Percentiles rank a stretch among this genome's conserved stretches.
Evolutionary conservation across 2,329 filamentous ascomycete genomes (phyloP).

Genomic region (Phoma sp.): DNA sequence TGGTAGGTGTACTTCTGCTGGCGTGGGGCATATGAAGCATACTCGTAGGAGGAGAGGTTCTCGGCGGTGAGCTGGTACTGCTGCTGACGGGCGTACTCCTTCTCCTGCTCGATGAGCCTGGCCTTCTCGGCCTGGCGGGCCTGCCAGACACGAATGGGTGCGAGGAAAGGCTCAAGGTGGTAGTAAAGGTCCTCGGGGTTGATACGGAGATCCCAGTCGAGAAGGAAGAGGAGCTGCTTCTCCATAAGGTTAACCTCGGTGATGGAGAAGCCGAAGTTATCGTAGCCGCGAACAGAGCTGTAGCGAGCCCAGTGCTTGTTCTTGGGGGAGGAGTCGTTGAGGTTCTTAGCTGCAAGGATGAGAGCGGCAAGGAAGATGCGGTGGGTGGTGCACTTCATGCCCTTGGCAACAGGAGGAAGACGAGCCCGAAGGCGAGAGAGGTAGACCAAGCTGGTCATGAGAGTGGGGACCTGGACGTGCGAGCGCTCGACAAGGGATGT

Average conservation of each 20-base stretch:
- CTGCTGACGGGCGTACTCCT: constrained; percentile 48
- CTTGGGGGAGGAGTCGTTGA: constrained; percentile 98
- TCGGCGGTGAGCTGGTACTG: constrained; percentile 44
- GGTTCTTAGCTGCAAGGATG: constrained; percentile 90
- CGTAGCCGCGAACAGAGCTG: constrained; percentile 74
- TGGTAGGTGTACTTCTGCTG: constrained; percentile 30
- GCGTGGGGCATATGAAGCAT: constrained; percentile 37
- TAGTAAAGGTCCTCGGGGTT: constrained; percentile 82
- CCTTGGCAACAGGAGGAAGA: constrained; percentile 92
- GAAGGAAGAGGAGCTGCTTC: constrained; percentile 92
- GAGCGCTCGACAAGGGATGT: constrained; percentile 87
- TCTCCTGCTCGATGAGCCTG: constrained; percentile 51
- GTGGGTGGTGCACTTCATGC: constrained; percentile 94
- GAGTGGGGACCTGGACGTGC: constrained; percentile 94
- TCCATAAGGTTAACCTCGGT: constrained; percentile 99
- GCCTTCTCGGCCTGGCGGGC: constrained; percentile 62
- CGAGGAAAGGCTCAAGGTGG: constrained; percentile 86
- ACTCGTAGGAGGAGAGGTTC: constrained; percentile 38
- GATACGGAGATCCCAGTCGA: constrained; percentile 94
- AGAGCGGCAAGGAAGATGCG: constrained; percentile 93
- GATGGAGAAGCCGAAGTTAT: constrained; percentile 86
- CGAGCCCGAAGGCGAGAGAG: constrained; percentile 81
- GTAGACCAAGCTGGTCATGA: constrained; percentile 97
- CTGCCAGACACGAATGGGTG: constrained; percentile 73
- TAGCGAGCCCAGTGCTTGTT: constrained; percentile 99